Evolutionary conservation across 306 rosid genomes (phyloP), one percentile per base, ranked within the genome.

Genomic region (Abrus pulchellus): DNA sequence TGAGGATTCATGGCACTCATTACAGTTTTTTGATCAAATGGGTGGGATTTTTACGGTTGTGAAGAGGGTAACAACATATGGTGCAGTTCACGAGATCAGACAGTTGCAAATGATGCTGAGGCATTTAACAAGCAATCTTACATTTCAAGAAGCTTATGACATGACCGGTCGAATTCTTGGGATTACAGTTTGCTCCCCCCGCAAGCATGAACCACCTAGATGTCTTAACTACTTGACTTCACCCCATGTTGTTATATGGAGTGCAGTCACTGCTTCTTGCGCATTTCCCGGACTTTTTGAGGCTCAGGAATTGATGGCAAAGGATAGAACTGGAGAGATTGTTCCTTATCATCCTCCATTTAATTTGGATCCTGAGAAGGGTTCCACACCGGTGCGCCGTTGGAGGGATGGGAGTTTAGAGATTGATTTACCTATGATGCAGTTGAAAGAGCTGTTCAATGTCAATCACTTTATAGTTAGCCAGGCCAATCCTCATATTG

Each of bases 371-470:
- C 99, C 96, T 0, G 97, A 95, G 87, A 94, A 86, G 49, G 92
- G 97, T 41, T 89, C 97, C 45, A 75, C 93, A n/a, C 85, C 93
- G 2, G 91, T 64, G 7, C 98, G 98, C 11, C 93, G 98, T 13
- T 95, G 99, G 99, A 91, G 99, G 79, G 99, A 95, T 75, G 99
- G 99, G 53, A 95, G 99, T 88, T 80, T 95, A 85, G 99, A 95
- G 90, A 93, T 91, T 49, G 99, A 93, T 88, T 90, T 95, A 55
- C 99, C 99, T 56, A 90, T 95, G 99, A 91, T 93, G 84, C 99
- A 95, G 79, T 87, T 95, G 80, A 95, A 95, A 76, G 99, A 95
- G 82, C 79, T 95, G 83, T 95, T 95, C 87, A 95, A 95, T 54
- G 99, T 95, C 76, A 95, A 95, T 78, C 98, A 93, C 75, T 95